A percentile compares a stretch with the other conserved stretches of the same genome.
Conservation (phyloP, 805 yeast species). For the Henningerozyma blattae region DNA sequence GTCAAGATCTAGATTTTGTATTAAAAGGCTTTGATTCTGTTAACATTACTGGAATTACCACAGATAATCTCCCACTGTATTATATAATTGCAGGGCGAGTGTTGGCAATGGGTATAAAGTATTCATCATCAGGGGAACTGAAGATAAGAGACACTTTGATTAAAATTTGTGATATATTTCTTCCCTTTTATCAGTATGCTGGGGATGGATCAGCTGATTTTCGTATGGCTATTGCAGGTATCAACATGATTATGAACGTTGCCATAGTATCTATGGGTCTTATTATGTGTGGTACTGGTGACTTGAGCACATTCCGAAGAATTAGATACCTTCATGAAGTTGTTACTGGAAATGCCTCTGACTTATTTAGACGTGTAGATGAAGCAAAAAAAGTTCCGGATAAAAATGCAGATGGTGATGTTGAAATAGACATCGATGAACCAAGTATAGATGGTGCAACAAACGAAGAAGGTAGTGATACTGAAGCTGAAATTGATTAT, state of each 20-base stretch:
- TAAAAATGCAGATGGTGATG: conserved; percentile 1
- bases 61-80: conserved; percentile 50
- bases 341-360: conserved; percentile 26
- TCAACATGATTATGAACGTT: conserved; percentile 44
- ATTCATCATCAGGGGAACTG: conserved; percentile 55
- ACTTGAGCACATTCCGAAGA: conserved; percentile 62
- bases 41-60: conserved; percentile 27
- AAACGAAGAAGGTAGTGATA: neutral
- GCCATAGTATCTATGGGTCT: conserved; percentile 55
- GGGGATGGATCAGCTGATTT: conserved; percentile 44
- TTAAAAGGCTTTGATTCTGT: conserved; percentile 7
- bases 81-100: conserved; percentile 66
- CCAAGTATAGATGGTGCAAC: neutral
- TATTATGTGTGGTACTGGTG: conserved; percentile 88
- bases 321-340: conserved; percentile 58
- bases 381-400: neutral
- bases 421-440: conserved; percentile 2
- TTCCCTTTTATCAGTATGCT: conserved; percentile 23
- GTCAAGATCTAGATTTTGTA: conserved; percentile 24
- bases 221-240: conserved; percentile 37
- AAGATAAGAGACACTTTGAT: conserved; percentile 38
- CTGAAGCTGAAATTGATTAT: neutral
- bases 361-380: conserved; percentile 8
- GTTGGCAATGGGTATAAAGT: conserved; percentile 60
- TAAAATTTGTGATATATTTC: conserved; percentile 16